Percentiles rank a stretch among this genome's conserved stretches.
phyloP scores from a whole-genome alignment of 2,329 filamentous ascomycete species.

The Didymella exigua region DNA sequence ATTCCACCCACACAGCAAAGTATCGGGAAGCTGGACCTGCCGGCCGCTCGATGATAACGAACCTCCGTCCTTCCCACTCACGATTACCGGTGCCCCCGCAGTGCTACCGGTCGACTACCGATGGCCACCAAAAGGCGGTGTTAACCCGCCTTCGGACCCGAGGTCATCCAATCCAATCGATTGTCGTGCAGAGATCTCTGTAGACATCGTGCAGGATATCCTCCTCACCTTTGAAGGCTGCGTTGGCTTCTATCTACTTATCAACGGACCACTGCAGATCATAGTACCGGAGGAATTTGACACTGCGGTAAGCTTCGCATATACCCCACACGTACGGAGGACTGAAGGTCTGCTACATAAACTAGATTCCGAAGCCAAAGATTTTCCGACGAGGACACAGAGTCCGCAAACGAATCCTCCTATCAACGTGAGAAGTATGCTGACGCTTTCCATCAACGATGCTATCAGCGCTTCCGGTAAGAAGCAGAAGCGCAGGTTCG shows the following conservation, averaged over 20 bases:
- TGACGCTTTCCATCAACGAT: too few species aligned
- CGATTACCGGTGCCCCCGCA: not conserved
- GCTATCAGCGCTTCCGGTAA: too few species aligned
- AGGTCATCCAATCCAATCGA: not conserved
- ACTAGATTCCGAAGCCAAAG: not conserved
- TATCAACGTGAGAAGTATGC: too few species aligned
- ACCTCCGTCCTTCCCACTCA: not conserved
- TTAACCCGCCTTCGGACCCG: not conserved
- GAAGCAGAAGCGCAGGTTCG: too few species aligned
- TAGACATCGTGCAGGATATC: not conserved
- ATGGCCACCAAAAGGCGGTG: not conserved
- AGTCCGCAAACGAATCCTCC: too few species aligned
- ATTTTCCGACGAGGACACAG: not conserved
- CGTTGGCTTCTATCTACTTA: not conserved
- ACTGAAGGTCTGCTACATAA: not conserved
- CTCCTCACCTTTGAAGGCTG: not conserved
- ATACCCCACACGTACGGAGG: not conserved
- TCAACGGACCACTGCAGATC: not conserved
- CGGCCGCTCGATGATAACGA: too few species aligned
- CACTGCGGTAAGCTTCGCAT: not conserved
- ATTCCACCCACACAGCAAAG: too few species aligned
- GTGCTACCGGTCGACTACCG: not conserved
- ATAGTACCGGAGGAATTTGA: not conserved
- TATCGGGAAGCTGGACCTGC: too few species aligned
- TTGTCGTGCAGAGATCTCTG: not conserved